Base-by-base conservation (phyloP, 2,329 filamentous ascomycete species). In the Diaporthe capsici region DNA sequence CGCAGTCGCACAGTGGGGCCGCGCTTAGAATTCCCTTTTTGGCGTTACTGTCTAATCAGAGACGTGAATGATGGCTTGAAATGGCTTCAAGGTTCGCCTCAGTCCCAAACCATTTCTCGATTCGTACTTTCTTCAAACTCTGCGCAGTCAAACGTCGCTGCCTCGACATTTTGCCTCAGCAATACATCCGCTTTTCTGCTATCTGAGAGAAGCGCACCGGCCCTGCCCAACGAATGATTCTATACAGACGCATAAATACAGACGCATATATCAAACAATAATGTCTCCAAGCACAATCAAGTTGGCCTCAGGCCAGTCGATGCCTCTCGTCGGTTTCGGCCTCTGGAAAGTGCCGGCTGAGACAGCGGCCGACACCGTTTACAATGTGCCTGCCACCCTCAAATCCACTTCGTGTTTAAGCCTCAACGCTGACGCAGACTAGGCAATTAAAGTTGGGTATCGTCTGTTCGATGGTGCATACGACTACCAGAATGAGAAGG, bases 401-500 rank as follows among this genome's bases (percentile, higher is more conserved):
- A 6, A 15, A 39, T 60, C 5, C 34, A n/a, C 6, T 5, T 39
- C 10, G 12, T 39, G 22, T 25, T n/a, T 6, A 37, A 60, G 20
- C 3, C 4, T 39, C 20, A 60, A 39, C 10, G 31, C 57, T 60
- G 22, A 60, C 34, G 10, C 31, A 39, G 34, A 60, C 31, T 22
- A 60, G 57, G 57, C 57, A 5, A 60, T 60, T 34, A 60, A 60
- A 60, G 31, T 60, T 12, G 57, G 57, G 7, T 60, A 60, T n/a
- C 57, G 57, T 10, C 34, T 39, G 20, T 60, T 60, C 57, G 57
- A 60, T 8, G 57, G 57, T 15, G 57, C 34, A n/a, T 60, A 60
- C 34, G 57, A 60, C 57, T 60, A 60, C 34, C 57, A 60, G 57
- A 60, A 60, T 34, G 57, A 60, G 34, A 60, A 60, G 22, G 57